Evolutionary conservation across 1,139 yeast genomes (phyloP), one percentile per base, ranked within the genome.

Genomic region (Yamadazyma friedrichii): DNA sequence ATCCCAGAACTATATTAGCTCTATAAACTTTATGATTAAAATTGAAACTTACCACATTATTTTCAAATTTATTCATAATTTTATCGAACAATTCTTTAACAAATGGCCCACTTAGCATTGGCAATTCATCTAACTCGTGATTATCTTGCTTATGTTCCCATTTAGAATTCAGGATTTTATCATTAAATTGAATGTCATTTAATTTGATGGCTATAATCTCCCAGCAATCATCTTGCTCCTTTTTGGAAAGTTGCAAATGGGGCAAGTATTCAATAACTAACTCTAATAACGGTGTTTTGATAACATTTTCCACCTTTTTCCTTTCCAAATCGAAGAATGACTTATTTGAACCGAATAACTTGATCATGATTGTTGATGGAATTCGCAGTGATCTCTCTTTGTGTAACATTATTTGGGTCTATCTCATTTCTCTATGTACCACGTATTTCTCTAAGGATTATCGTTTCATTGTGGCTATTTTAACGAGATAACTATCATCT

Each of bases 121-220:
- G 68, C 6, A 63, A 28, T 24, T 63, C 65, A n/a, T 54, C 61
- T 3, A 51, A 38, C 8, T 34, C 37, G n/a, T n/a, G n/a, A 6
- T 13, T 33, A 12, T 44, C 48, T 6, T 35, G 38, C 6, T 42
- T 43, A 2, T 40, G 45, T 6, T 20, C 9, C 24, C 24, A 20
- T 20, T 20, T 20, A 20, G 24, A 20, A 1, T 41, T 29, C 6
- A 40, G 38, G 1, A 50, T 25, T 1, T 55, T 43, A 12, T 49
- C 42, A n/a, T 46, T 40, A 36, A 58, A 58, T 31, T 52, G 53
- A 28, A 42, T 42, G 35, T 53, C 59, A 44, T 60, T 59, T 35
- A 67, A 50, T 41, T 62, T 58, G 20, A 66, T 65, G 6, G 73
- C 70, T 10, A 67, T 54, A 8, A 63, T 48, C 48, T 66, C 73